These are phyloP conservation scores for Purpureocillium takamizusanense DNA, from an alignment of 2,329 filamentous ascomycete genomes.

Conservation along the genomic window DNA sequence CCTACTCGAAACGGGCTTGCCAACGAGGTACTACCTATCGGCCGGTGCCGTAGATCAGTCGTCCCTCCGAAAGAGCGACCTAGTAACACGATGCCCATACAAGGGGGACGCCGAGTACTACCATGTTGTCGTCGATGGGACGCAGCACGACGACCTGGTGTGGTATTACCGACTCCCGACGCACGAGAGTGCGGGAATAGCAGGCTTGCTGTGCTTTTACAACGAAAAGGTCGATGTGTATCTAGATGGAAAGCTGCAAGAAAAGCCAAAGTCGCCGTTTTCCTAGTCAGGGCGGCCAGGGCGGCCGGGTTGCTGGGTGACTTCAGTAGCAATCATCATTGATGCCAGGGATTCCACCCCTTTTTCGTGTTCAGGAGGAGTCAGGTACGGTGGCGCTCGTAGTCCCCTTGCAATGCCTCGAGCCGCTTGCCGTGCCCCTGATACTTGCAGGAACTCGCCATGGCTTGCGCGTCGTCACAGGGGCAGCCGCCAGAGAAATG, in stretches of 20 bases:
- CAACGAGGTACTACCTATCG: constrained; percentile 51
- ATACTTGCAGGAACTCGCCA: no score
- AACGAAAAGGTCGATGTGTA: constrained; percentile 60
- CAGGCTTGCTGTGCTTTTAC: constrained; percentile 54
- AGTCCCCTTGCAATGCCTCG: no score
- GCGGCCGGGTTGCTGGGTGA: no score
- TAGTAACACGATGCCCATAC: constrained; percentile 54
- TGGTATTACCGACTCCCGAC: constrained; percentile 56
- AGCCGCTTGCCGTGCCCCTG: no score
- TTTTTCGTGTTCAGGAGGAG: no score
- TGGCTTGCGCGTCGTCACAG: no score
- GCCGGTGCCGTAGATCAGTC: constrained; percentile 36
- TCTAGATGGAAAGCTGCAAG: constrained; percentile 34
- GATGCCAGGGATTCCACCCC: no score
- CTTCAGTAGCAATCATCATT: no score
- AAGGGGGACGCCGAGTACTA: constrained; percentile 60
- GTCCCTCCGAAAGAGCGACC: constrained; percentile 38
- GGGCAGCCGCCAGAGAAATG: no score
- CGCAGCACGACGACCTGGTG: constrained; percentile 39
- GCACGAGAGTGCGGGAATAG: constrained; percentile 44
- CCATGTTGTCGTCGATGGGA: constrained; percentile 36
- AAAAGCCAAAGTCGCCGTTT: constrained; percentile 4
- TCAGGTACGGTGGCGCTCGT: no score
- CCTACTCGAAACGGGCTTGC: constrained; percentile 51
- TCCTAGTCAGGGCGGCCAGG: not conserved